Base-by-base conservation (phyloP, 2,329 filamentous ascomycete genomes). In the Triangularia verruculosa region DNA sequence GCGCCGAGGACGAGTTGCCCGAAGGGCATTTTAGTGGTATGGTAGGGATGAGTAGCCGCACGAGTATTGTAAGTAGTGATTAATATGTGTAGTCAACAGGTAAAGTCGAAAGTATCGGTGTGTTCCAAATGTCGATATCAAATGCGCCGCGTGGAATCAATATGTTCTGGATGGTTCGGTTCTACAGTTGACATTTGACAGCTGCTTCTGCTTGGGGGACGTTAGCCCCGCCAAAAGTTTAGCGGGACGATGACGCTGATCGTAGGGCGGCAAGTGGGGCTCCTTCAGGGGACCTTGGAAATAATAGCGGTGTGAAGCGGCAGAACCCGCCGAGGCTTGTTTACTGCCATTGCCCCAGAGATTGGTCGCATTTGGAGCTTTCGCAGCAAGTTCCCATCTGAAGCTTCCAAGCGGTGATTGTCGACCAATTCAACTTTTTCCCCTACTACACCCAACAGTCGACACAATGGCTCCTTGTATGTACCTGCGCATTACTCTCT, bases 1-100 rank as follows among this genome's bases (percentile, higher is more conserved):
- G 93, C 94, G n/a, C 95, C 95, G 71, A 97, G 88, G 39, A 97
- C 88, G 52, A 97, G 87, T 79, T 96, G 91, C 64, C 82, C 85
- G 72, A 87, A 87, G 57, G 85, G 83, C 85, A 87, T 87, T 6
- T 47, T 61, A 25, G 22, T 25, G 24, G 15, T 4, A 43, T 55
- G 25, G 34, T 32, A 32, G 20, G 7, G 47, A 30, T 32, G n/a
- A n/a, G 13, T 24, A 24, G 3, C 27, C 17, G 34, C 15, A 15
- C 5, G 34, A 39, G 34, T n/a, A 7, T 54, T 39, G 12, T 17
- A 20, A 15, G 51, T 20, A 17, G n/a, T 47, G 5, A 15, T 32
- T 20, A 17, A 9, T 47, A 2, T 47, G 39, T 47, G n/a, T 20
- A 2, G 17, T 11, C 13, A 15, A 4, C 8, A 2, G 15, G 17